Evolutionary conservation across 2,329 filamentous ascomycete species (phyloP).

Genomic region (Fusarium sp.): DNA sequence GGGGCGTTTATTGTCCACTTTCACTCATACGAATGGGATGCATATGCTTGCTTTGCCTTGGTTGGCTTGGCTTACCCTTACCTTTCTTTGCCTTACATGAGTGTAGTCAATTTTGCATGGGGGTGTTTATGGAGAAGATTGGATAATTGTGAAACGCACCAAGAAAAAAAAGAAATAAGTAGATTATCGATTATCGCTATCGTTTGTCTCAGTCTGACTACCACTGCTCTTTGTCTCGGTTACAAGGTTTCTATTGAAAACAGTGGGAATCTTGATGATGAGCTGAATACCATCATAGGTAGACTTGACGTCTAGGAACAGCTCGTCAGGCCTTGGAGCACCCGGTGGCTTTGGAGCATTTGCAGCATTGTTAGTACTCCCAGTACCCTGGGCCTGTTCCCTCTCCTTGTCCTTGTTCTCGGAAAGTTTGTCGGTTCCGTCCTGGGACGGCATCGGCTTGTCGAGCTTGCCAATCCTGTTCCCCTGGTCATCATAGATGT

Average conservation of each 20-base stretch:
- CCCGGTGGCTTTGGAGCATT: conserved; percentile 46
- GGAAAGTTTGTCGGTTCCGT: conserved; percentile 11
- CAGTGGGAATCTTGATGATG: conserved; percentile 66
- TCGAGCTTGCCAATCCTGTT: conserved; percentile 71
- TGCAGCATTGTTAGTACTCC: conserved; percentile 12
- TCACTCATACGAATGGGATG: conserved; percentile 18
- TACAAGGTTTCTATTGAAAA: conserved; percentile 55
- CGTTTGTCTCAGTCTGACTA: conserved; percentile 12
- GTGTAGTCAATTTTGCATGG: conserved; percentile 20
- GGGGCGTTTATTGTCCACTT: conserved; percentile 12
- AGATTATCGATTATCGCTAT: conserved; percentile 32
- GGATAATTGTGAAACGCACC: conserved; percentile 33
- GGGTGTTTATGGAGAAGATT: conserved; percentile 6
- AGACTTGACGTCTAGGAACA: conserved; percentile 67
- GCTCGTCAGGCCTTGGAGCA: conserved; percentile 56
- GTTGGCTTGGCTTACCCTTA: conserved; percentile 12
- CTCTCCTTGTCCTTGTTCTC: conserved; percentile 7
- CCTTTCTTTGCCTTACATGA: conserved; percentile 5
- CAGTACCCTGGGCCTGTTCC: not conserved
- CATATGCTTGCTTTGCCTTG: conserved; percentile 16
- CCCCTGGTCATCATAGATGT: conserved; percentile 66
- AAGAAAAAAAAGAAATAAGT: conserved; percentile 1
- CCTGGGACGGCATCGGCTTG: conserved; percentile 46
- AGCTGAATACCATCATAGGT: conserved; percentile 68
- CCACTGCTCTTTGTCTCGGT: conserved; percentile 19